Percentiles rank a stretch among this genome's conserved stretches.
Evolutionary conservation across 345 rosid genomes (phyloP).

Genomic region (Eucalyptus regnans): DNA sequence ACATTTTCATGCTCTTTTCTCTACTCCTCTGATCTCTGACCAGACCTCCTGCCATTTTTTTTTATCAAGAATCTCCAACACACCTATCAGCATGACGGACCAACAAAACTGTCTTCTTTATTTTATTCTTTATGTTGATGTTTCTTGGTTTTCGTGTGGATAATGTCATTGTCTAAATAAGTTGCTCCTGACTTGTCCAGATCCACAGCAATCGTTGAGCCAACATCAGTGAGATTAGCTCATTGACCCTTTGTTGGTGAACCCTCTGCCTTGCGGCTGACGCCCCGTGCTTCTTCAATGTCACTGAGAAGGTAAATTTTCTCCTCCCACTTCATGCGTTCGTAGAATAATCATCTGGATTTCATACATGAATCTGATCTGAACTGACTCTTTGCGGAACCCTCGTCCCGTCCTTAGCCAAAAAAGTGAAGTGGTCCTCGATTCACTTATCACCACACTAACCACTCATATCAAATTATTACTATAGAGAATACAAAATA

Average conservation of each 20-base stretch:
- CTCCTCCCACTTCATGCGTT: neutral
- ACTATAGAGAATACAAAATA: neutral
- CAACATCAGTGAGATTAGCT: neutral
- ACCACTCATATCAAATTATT: neutral
- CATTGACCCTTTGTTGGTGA: neutral
- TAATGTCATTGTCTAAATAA: neutral
- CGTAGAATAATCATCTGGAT: neutral
- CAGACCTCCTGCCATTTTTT: neutral
- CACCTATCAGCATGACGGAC: neutral
- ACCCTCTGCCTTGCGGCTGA: neutral
- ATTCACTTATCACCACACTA: neutral
- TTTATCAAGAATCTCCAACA: neutral
- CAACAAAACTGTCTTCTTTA: neutral
- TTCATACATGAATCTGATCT: neutral
- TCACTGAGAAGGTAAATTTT: neutral
- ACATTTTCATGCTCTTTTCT: neutral
- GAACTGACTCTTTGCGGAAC: neutral
- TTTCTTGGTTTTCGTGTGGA: neutral
- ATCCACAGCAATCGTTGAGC: neutral
- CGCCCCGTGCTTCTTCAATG: neutral
- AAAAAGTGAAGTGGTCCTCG: neutral
- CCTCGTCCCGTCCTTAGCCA: neutral
- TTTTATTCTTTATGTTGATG: neutral
- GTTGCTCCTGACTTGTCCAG: neutral
- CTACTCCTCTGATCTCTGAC: neutral